Percentiles rank a stretch among this genome's conserved stretches.
phyloP scores from a whole-genome alignment of 140 eudicot genomes.

The Anethum foeniculum region DNA sequence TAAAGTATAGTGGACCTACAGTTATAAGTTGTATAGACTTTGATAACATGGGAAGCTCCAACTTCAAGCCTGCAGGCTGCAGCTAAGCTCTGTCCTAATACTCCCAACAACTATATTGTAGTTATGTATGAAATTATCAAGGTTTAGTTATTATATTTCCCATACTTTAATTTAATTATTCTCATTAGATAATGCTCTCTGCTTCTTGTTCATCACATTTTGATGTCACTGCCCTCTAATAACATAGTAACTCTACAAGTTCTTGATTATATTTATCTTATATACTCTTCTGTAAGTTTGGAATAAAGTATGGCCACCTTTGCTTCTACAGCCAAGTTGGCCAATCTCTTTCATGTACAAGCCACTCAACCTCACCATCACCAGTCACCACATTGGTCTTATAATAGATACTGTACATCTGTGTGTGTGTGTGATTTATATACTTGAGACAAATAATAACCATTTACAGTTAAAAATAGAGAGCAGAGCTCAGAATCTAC shows the following conservation, averaged over 20 bases:
- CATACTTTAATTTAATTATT: background rate
- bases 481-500: background rate
- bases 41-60: constrained; percentile 10
- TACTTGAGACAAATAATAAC: background rate
- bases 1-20: constrained; percentile 10
- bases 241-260: background rate
- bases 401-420: background rate
- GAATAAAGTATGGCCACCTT: background rate
- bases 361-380: constrained; percentile 8
- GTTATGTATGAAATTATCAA: background rate
- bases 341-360: constrained; percentile 8
- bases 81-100: constrained; percentile 11
- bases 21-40: background rate
- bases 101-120: constrained; percentile 1
- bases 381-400: background rate
- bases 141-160: background rate
- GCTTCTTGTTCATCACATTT: constrained; percentile 1
- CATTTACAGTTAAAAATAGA: background rate
- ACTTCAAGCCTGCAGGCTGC: constrained; percentile 24
- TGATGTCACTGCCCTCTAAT: background rate
- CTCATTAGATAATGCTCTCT: background rate
- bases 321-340: background rate
- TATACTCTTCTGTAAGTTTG: background rate
- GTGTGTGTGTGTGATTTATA: background rate
- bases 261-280: background rate